Conservation (phyloP, 2,329 filamentous ascomycete species). For the Bipolaris bicolor region DNA sequence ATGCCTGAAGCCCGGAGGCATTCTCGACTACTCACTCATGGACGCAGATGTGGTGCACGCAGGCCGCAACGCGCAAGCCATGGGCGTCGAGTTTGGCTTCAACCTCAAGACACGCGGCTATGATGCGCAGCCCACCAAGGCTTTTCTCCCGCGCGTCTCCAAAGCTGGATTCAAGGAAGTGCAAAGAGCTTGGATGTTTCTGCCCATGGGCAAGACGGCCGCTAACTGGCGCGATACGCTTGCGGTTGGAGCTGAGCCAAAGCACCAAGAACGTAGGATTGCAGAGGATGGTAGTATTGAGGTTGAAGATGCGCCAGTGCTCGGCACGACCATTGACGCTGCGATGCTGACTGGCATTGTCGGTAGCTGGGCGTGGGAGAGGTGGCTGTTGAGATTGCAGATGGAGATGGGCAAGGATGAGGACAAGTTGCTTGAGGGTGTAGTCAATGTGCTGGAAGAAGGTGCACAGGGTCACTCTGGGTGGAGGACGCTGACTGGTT, state of each 20-base stretch:
- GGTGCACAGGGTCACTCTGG: conserved; percentile 63
- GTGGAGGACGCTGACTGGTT: conserved; percentile 66
- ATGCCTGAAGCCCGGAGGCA: conserved; percentile 89
- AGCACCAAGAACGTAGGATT: conserved; percentile 46
- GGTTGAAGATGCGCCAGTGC: conserved; percentile 35
- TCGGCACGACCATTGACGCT: conserved; percentile 65
- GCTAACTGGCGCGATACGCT: conserved; percentile 48
- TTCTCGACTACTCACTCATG: conserved; percentile 87
- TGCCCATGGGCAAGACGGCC: conserved; percentile 73
- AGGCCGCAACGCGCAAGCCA: conserved; percentile 77
- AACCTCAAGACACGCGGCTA: conserved; percentile 88
- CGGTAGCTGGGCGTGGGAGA: conserved; percentile 92
- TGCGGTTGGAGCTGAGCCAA: conserved; percentile 41
- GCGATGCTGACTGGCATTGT: conserved; percentile 80
- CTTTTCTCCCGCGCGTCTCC: conserved; percentile 75
- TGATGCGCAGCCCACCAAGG: conserved; percentile 81
- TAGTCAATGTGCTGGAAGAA: conserved; percentile 65
- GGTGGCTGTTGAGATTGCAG: conserved; percentile 89
- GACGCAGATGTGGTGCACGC: conserved; percentile 90
- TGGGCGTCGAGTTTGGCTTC: conserved; percentile 91
- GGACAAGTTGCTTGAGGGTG: conserved; percentile 59
- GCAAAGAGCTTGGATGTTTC: conserved; percentile 85
- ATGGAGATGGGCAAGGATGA: conserved; percentile 78
- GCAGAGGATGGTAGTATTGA: conserved; percentile 43
- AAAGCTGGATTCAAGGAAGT: conserved; percentile 79